These are phyloP conservation scores for Lithohypha guttulata DNA, from an alignment of 2,329 filamentous ascomycete genomes.

Conservation along the genomic window DNA sequence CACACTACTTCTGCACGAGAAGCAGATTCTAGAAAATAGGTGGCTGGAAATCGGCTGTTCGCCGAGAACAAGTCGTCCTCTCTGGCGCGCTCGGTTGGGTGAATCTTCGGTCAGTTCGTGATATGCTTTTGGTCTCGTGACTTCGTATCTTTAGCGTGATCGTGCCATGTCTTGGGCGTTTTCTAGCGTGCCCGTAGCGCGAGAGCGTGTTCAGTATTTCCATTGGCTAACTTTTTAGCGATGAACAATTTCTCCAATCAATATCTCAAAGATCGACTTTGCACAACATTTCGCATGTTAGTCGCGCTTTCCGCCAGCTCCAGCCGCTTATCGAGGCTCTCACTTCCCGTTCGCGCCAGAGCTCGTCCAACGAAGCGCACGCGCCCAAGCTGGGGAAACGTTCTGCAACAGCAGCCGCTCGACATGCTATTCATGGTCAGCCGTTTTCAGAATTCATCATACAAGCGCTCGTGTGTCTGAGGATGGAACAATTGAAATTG, in stretches of 20 bases:
- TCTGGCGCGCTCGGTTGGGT: too few species aligned
- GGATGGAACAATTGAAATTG: constrained; percentile 7
- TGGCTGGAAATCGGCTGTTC: too few species aligned
- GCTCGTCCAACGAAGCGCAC: not conserved
- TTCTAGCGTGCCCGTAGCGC: constrained; percentile 3
- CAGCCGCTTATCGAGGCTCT: constrained; percentile 6
- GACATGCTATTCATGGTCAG: constrained; percentile 7
- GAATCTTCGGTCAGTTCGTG: too few species aligned
- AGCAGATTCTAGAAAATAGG: too few species aligned
- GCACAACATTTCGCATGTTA: not conserved
- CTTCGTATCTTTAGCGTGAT: too few species aligned
- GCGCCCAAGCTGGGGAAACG: constrained; percentile 1
- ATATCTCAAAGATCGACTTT: not conserved
- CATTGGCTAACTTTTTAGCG: constrained; percentile 4
- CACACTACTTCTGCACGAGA: too few species aligned
- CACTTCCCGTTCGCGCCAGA: constrained; percentile 12
- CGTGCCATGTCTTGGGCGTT: too few species aligned
- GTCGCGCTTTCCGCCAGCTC: constrained; percentile 13
- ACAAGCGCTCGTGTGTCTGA: constrained; percentile 1
- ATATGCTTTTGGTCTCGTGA: too few species aligned
- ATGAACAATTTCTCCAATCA: constrained; percentile 16
- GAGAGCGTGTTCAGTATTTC: constrained; percentile 6
- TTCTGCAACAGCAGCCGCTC: not conserved
- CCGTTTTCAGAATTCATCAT: constrained; percentile 5
- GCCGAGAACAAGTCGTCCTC: too few species aligned